Evolutionary conservation across 2,329 filamentous ascomycete genomes (phyloP), one percentile per base, ranked within the genome.

Genomic region (Teratosphaeria viscida): DNA sequence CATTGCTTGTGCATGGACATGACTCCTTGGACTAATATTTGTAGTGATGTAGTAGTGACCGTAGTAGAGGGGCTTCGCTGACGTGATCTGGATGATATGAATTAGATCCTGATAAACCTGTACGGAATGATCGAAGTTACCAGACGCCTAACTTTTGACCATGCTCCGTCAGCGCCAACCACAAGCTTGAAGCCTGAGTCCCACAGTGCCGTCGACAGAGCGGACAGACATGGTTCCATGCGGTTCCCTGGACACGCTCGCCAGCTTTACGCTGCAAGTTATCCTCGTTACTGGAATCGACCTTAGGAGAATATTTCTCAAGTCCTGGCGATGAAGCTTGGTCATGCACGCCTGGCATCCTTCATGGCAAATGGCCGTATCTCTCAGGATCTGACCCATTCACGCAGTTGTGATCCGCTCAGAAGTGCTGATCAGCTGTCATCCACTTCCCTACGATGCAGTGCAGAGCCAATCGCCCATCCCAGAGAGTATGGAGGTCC

Each of bases 151-250:
- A 60, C 57, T 68, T 74, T 78, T 7, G 75, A 78, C 75, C 76
- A 79, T 1, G 76, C 75, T 5, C 78, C 78, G 64, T 81, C 78
- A 10, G 75, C 77, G 4, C 79, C 79, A 23, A 81, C 73, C 5
- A 81, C 70, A 2, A 81, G 72, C 49, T 73, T 69, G 62, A 78
- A 78, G 0, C 71, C 74, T 2, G 62, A 65, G 23, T 71, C 72
- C 72, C 0, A 60, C 61, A 1, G 55, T 63, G 0, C 73, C 73
- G 61, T 75, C 64, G 2, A 59, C 60, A 54, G 74, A 71, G 14
- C 63, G 62, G 0, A 76, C 57, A 8, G 59, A 56, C 59, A 67
- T 66, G 2, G 7, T 29, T 3, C 61, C 65, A 14, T 68, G 61
- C 1, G 19, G 58, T 7, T 63, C 62, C 43, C 57, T 61, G 4